phyloP scores from a whole-genome alignment of 177 flowering plant species.

The Tripterygium wilfordii region DNA sequence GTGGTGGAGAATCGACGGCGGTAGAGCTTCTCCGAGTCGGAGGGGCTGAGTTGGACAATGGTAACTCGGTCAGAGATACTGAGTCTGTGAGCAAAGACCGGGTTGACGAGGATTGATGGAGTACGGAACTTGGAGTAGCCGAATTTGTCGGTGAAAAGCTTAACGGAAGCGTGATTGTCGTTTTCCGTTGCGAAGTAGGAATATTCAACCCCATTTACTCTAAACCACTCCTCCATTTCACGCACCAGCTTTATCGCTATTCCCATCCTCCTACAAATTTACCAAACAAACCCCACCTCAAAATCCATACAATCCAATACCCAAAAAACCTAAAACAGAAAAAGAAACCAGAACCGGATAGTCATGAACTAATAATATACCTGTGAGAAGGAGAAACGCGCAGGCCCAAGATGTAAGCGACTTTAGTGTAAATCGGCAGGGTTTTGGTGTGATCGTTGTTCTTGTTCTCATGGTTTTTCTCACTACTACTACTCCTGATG shows the following conservation, averaged over 20 bases:
- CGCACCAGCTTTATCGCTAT: slow-evolving; percentile 63
- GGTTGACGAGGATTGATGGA: slow-evolving; percentile 76
- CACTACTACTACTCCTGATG: slow-evolving; percentile 68
- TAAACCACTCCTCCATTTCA: slow-evolving; percentile 71
- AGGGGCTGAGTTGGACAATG: slow-evolving; percentile 40
- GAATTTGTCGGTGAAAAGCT: slow-evolving; percentile 71
- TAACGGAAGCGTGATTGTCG: slow-evolving; percentile 74
- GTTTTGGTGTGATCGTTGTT: slow-evolving; percentile 8
- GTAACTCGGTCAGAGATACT: slow-evolving; percentile 27
- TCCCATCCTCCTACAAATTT: slow-evolving; percentile 92
- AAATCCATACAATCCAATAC: too few species aligned
- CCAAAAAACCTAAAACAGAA: too few species aligned
- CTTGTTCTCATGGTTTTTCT: too few species aligned
- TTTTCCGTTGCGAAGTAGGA: slow-evolving; percentile 88
- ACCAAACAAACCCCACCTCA: too few species aligned
- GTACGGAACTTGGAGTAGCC: slow-evolving; percentile 81
- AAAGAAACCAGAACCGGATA: too few species aligned
- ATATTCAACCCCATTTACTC: slow-evolving; percentile 79
- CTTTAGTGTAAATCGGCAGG: slow-evolving; percentile 67
- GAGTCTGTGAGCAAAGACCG: slow-evolving; percentile 76
- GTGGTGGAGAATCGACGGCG: slow-evolving; percentile 65
- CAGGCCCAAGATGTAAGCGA: slow-evolving; percentile 90
- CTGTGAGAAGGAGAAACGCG: slow-evolving; percentile 88
- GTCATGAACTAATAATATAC: too few species aligned
- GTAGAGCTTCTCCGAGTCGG: slow-evolving; percentile 70